These are phyloP conservation scores for Ogataea pilisensis DNA, from an alignment of 805 yeast genomes.

Conservation along the genomic window DNA sequence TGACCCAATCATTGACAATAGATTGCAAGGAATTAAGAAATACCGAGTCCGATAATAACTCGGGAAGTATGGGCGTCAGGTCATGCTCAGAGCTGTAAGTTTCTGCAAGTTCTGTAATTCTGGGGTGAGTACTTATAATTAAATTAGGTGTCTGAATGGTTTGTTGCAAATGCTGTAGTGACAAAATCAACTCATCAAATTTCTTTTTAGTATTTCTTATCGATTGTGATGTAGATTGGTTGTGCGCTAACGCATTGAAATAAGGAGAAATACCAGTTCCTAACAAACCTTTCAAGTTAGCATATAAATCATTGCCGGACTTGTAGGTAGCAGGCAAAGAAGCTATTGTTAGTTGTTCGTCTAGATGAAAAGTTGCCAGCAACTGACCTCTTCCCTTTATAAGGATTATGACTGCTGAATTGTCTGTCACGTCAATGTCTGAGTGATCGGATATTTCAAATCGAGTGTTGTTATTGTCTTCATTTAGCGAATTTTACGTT, in stretches of 20 bases:
- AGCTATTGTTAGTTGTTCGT: conserved; percentile 6
- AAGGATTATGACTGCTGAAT: conserved; percentile 2
- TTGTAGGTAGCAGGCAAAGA: conserved; percentile 6
- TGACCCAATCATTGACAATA: conserved; percentile 71
- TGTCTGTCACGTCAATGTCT: neutral
- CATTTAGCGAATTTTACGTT: too few relatives aligned
- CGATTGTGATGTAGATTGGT: conserved; percentile 26
- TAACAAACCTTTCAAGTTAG: conserved; percentile 54
- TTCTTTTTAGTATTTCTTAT: conserved; percentile 52
- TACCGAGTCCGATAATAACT: conserved; percentile 42
- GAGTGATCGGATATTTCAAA: neutral
- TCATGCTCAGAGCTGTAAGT: conserved; percentile 6
- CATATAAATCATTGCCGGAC: conserved; percentile 23
- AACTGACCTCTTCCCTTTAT: conserved; percentile 14
- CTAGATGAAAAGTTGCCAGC: conserved; percentile 1
- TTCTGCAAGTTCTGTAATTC: conserved; percentile 38
- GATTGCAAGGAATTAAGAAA: conserved; percentile 68
- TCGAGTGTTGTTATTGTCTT: neutral
- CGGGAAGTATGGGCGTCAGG: conserved; percentile 19
- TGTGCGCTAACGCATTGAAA: conserved; percentile 47
- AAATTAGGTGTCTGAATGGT: conserved; percentile 68
- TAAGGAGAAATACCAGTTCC: conserved; percentile 64
- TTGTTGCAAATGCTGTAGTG: conserved; percentile 65
- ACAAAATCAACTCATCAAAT: conserved; percentile 61
- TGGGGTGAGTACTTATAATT: conserved; percentile 45